Conservation (phyloP, 257 asterid genomes). For the Verbascum thapsus region DNA sequence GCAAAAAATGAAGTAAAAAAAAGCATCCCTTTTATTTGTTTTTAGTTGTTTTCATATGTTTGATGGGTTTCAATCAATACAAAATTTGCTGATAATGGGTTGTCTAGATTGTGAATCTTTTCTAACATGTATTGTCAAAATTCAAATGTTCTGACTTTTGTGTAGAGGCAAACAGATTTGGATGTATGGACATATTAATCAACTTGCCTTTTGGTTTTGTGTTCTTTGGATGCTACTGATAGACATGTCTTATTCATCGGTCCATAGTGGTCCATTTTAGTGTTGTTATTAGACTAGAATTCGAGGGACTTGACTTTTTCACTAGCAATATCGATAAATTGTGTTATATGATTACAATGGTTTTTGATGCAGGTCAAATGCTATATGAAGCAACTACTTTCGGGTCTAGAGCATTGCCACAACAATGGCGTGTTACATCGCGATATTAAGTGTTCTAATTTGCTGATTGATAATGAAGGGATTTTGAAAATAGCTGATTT, state of each 20-base stretch:
- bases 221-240: constrained; percentile 25
- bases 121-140: not conserved
- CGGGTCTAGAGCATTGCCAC: constrained; percentile 96
- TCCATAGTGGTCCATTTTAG: constrained; percentile 15
- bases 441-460: constrained; percentile 87
- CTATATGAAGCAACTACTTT: constrained; percentile 77
- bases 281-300: constrained; percentile 4
- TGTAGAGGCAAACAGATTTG: not conserved
- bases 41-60: constrained; percentile 9
- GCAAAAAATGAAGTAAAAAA: not conserved
- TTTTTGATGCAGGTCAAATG: constrained; percentile 68
- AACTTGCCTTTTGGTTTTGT: constrained; percentile 7
- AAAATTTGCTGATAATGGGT: too few species aligned
- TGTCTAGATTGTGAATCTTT: not conserved
- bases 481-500: constrained; percentile 85
- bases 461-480: constrained; percentile 78
- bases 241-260: constrained; percentile 15
- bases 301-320: not conserved
- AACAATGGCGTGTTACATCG: constrained; percentile 88
- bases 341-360: not conserved
- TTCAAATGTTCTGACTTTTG: not conserved
- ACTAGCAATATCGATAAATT: not conserved
- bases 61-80: constrained; percentile 29
- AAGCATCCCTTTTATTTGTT: not conserved
- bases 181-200: constrained; percentile 16